These are phyloP conservation scores for Beauveria caledonica DNA, from an alignment of 2,329 filamentous ascomycete species.

Conservation along the genomic window DNA sequence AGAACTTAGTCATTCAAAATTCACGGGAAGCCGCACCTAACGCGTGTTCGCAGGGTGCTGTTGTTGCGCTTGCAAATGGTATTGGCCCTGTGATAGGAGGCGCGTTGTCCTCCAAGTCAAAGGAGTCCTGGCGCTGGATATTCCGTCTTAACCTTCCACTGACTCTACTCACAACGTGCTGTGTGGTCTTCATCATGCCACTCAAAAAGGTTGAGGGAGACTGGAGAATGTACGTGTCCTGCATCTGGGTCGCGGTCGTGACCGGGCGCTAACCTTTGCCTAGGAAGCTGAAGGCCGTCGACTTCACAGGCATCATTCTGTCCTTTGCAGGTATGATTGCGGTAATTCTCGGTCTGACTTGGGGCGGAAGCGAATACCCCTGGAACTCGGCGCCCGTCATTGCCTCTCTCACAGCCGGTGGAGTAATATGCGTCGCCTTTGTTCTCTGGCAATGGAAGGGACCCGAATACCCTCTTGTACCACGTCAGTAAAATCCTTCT, in stretches of 20 bases:
- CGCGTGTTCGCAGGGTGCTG: conserved; percentile 28
- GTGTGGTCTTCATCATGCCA: conserved; percentile 48
- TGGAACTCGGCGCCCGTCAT: conserved; percentile 50
- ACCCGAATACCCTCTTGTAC: conserved; percentile 38
- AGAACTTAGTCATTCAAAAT: neutral
- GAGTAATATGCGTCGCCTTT: conserved; percentile 37
- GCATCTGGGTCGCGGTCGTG: neutral
- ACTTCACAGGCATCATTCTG: conserved; percentile 39
- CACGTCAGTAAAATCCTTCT: conserved; percentile 23
- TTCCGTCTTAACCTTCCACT: conserved; percentile 47
- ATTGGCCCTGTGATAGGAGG: conserved; percentile 48
- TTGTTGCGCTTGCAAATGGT: conserved; percentile 45
- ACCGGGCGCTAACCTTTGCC: neutral
- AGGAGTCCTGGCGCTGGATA: conserved; percentile 44
- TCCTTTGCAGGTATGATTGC: conserved; percentile 38
- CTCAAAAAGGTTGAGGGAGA: conserved; percentile 44
- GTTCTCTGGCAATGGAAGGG: conserved; percentile 45
- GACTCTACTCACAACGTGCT: conserved; percentile 36
- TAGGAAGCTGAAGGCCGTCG: conserved; percentile 41
- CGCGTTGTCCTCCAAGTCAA: conserved; percentile 35
- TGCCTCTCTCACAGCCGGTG: conserved; percentile 43
- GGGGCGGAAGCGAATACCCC: conserved; percentile 50
- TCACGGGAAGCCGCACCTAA: neutral
- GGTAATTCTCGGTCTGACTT: conserved; percentile 43
- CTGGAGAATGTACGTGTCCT: conserved; percentile 33